phyloP scores from a whole-genome alignment of 768 basidiomycete species.

The Mycena galopus region DNA sequence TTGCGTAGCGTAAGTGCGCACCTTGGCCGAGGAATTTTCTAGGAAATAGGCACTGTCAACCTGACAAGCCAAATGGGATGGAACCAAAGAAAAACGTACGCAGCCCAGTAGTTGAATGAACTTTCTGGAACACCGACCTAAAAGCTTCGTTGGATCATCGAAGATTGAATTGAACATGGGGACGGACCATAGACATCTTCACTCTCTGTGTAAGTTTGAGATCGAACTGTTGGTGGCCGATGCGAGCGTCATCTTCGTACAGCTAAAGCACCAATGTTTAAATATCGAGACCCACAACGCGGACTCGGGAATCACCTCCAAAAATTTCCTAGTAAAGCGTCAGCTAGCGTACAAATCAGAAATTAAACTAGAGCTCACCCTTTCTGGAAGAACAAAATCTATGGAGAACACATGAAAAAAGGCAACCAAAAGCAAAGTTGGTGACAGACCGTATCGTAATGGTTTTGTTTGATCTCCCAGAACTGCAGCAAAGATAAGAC shows the following conservation, averaged over 20 bases:
- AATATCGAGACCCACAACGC: not conserved
- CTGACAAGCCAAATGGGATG: not conserved
- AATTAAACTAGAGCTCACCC: conserved; percentile 63
- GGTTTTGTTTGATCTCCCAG: conserved; percentile 96
- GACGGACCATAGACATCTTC: conserved; percentile 96
- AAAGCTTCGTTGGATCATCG: not conserved
- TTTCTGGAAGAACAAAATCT: conserved; percentile 98
- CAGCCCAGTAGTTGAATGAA: conserved; percentile 93
- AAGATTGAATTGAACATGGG: not conserved
- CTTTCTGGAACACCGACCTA: conserved; percentile 96
- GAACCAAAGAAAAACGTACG: conserved; percentile 61
- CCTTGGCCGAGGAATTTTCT: conserved; percentile 90
- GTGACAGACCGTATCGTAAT: conserved; percentile 86
- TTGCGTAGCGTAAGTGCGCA: conserved; percentile 35
- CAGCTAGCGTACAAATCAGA: conserved; percentile 6
- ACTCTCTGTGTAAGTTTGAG: conserved; percentile 92
- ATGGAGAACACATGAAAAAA: conserved; percentile 23
- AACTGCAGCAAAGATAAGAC: conserved; percentile 59
- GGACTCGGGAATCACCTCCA: conserved; percentile 64
- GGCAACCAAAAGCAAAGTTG: conserved; percentile 37
- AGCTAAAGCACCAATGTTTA: conserved; percentile 55
- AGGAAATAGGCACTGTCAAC: conserved; percentile 10
- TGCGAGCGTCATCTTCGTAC: conserved; percentile 96
- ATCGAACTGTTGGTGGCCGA: conserved; percentile 96
- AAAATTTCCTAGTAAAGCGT: conserved; percentile 71